Percentiles rank a stretch among this genome's conserved stretches.
phyloP scores from a whole-genome alignment of 2,329 filamentous ascomycete species.

The Colletotrichum limetticola region DNA sequence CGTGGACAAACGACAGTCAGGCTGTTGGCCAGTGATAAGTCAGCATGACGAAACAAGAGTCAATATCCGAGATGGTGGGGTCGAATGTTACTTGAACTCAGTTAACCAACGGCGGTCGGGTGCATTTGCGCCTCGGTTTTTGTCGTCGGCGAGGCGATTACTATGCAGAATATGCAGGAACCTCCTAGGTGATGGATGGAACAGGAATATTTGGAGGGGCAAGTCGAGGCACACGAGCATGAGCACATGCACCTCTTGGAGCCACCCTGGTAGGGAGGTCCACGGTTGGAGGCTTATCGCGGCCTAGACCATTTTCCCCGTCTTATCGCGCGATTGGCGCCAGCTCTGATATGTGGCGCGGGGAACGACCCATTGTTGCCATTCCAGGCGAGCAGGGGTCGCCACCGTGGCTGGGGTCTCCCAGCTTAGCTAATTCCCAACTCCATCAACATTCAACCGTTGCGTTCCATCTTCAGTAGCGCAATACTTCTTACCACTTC shows the following conservation, averaged over 20 bases:
- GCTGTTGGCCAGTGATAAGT: conserved; percentile 30
- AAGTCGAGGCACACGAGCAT: conserved; percentile 32
- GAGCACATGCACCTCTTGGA: conserved; percentile 33
- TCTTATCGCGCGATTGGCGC: conserved; percentile 34
- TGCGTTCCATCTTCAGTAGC: too few species aligned
- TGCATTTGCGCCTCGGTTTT: background rate
- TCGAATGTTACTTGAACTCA: conserved; percentile 23
- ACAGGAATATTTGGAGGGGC: conserved; percentile 31
- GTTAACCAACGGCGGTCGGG: background rate
- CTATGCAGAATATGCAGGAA: background rate
- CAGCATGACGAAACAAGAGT: conserved; percentile 36
- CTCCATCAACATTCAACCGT: too few species aligned
- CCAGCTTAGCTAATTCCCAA: conserved; percentile 4
- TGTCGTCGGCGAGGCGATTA: conserved; percentile 5
- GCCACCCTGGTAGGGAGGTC: conserved; percentile 10
- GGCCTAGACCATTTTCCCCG: conserved; percentile 17
- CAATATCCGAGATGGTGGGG: conserved; percentile 31
- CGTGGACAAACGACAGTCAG: conserved; percentile 25
- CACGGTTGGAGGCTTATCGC: conserved; percentile 22
- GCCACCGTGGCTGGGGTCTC: conserved; percentile 32
- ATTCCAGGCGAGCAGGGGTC: background rate
- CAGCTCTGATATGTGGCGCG: conserved; percentile 22
- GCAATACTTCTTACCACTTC: too few species aligned
- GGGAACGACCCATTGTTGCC: background rate
- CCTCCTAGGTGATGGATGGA: conserved; percentile 1